Evolutionary conservation across 208 protist species (phyloP).

Genomic region (Trypanosomatidae sp.): DNA sequence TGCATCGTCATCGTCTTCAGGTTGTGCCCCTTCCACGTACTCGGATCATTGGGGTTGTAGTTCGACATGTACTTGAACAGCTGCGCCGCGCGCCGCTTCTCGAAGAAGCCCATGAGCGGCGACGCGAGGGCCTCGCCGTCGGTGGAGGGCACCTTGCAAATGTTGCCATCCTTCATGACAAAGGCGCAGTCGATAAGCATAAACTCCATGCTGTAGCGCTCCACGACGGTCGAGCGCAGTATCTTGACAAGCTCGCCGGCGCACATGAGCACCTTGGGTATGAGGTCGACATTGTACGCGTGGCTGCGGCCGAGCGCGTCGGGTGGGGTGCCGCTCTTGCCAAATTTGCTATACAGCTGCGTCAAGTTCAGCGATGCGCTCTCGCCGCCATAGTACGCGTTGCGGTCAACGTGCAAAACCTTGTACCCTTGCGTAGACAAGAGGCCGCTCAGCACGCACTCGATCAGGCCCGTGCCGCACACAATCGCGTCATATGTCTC

Average conservation of each 20-base stretch:
- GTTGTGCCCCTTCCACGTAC: conserved; percentile 89
- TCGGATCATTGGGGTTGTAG: conserved; percentile 82
- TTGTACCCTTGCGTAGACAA: conserved; percentile 95
- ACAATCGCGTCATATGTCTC: conserved; percentile 95
- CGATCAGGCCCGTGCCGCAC: conserved; percentile 99
- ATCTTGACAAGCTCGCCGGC: conserved; percentile 96
- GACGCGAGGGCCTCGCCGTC: conserved; percentile 93
- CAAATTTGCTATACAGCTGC: conserved; percentile 95
- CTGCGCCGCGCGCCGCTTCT: conserved; percentile 93
- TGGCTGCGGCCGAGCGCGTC: conserved; percentile 81
- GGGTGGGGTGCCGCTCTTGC: conserved; percentile 62
- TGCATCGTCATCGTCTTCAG: conserved; percentile 81
- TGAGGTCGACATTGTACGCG: conserved; percentile 99
- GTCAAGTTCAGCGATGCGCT: conserved; percentile 97
- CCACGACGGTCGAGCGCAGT: conserved; percentile 95
- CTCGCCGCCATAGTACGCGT: conserved; percentile 99
- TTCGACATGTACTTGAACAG: conserved; percentile 88
- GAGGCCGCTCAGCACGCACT: conserved; percentile 95
- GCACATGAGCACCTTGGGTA: conserved; percentile 99
- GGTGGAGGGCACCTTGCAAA: conserved; percentile 97
- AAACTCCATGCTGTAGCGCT: conserved; percentile 98
- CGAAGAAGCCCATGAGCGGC: conserved; percentile 96
- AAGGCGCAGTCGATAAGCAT: conserved; percentile 96
- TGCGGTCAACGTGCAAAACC: conserved; percentile 99
- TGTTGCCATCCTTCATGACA: conserved; percentile 91